Base-by-base conservation (phyloP, 345 rosid species). In the Crucihimalaya himalaica region DNA sequence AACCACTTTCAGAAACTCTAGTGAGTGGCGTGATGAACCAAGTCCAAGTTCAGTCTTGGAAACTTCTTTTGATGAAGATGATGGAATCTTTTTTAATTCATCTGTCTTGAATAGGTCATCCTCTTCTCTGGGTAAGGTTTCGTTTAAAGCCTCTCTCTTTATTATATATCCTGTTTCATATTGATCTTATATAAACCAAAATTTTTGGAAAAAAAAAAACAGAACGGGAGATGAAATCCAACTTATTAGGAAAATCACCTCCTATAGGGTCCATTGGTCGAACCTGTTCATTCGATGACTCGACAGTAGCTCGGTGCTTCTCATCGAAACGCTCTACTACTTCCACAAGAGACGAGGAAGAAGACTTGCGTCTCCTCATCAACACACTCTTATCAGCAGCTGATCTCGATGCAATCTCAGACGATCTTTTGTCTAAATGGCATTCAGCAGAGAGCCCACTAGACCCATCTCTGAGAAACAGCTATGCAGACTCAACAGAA, bases 361-460 rank as follows among this genome's bases (percentile, higher is more conserved):
- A 81, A 63, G 87, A 89, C 72, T 87, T 87, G 86, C 80, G 83
- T 70, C 76, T 69, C 63, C 86, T 86, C 45, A 86, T 90, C 76
- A 82, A 81, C 55, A 74, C 81, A 48, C 79, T 90, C 59, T 68
- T 92, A 69, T 81, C 91, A 61, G 81, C 81, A 11, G 88, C 90
- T 43, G 83, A 85, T 67, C 81, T 89, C 5, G 78, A 83, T 14
- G 74, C 78, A 7, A 5, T 63, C 18, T 48, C 74, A 0, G 81
- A 88, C 47, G 45, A 81, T 59, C 70, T 83, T 78, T 66, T 79
- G 48, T 70, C 71, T 9, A 74, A 82, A 81, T 91, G 91, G 95
- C 84, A 91, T 80, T 92, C 94, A 0, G 74, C 82, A 32, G 88
- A 84, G 57, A 86, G 90, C 60, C 99, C 97, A 8, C 63, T 92